phyloP scores from a whole-genome alignment of 331 rosid genomes.

The Rhamnella rubrinervis region DNA sequence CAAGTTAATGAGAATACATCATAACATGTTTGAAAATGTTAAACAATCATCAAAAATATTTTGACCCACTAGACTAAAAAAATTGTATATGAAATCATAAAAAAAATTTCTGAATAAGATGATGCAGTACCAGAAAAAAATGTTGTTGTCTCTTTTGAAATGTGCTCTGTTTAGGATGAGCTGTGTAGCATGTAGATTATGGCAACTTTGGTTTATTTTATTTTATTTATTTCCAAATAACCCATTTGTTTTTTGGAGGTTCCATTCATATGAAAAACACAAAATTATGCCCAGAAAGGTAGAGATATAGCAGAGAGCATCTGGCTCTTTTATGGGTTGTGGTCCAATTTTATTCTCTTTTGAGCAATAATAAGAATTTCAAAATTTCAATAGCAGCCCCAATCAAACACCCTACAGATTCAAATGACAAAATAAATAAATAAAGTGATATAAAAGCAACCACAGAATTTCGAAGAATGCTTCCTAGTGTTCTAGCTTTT shows the following conservation, averaged over 20 bases:
- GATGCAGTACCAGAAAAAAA: too few relatives aligned
- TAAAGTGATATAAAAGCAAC: constrained; percentile 42
- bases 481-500: constrained; percentile 13
- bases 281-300: not conserved
- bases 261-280: not conserved
- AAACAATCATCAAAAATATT: too few relatives aligned
- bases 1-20: constrained; percentile 2
- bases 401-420: constrained; percentile 29
- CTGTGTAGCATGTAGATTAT: not conserved
- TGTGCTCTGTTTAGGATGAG: too few relatives aligned
- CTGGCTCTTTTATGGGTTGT: constrained; percentile 10
- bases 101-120: too few relatives aligned
- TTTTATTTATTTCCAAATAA: not conserved
- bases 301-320: constrained; percentile 11
- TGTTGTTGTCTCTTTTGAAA: too few relatives aligned
- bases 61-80: too few relatives aligned
- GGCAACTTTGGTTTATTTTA: too few relatives aligned
- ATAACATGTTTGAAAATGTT: not conserved
- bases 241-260: constrained; percentile 8
- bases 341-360: constrained; percentile 26
- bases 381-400: constrained; percentile 22
- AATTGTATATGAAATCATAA: too few relatives aligned
- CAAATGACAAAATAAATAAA: constrained; percentile 17
- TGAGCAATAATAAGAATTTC: constrained; percentile 9
- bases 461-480: constrained; percentile 23